A percentile compares a stretch with the other conserved stretches of the same genome.
phyloP scores from a whole-genome alignment of 2,329 filamentous ascomycete genomes.

The Fusarium luffae region DNA sequence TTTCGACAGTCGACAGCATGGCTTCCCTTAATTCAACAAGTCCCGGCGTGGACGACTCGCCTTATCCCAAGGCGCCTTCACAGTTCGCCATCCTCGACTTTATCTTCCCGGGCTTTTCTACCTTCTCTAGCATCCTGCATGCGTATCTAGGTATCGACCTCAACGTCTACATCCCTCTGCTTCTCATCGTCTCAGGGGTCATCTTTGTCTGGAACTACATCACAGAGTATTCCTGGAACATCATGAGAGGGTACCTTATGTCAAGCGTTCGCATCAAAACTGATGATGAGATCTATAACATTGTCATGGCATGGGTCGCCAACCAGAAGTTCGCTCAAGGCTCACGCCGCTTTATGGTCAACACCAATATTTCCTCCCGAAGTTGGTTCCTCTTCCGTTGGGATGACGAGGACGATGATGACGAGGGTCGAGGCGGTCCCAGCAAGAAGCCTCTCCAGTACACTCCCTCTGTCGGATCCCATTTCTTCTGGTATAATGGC shows the following conservation, averaged over 20 bases:
- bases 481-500: constrained; percentile 75
- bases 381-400: constrained; percentile 60
- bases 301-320: constrained; percentile 76
- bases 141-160: constrained; percentile 71
- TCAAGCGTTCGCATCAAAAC: constrained; percentile 73
- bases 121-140: constrained; percentile 64
- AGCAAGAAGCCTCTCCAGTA: constrained; percentile 66
- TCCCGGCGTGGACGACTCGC: constrained; percentile 7
- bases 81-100: constrained; percentile 67
- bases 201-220: constrained; percentile 65
- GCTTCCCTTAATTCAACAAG: constrained; percentile 40
- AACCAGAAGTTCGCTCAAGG: constrained; percentile 69
- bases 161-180: constrained; percentile 68
- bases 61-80: constrained; percentile 39
- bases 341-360: constrained; percentile 72
- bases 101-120: constrained; percentile 73
- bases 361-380: constrained; percentile 68
- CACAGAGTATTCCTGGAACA: constrained; percentile 58
- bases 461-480: constrained; percentile 73
- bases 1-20: constrained; percentile 36
- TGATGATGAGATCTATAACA: constrained; percentile 79
- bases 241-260: constrained; percentile 67
- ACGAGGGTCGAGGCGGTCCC: constrained; percentile 49
- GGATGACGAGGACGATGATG: constrained; percentile 59
- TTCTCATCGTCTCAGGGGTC: constrained; percentile 62